Base-by-base conservation (phyloP, 495 filamentous ascomycete species). In the Penicillium parvum region DNA sequence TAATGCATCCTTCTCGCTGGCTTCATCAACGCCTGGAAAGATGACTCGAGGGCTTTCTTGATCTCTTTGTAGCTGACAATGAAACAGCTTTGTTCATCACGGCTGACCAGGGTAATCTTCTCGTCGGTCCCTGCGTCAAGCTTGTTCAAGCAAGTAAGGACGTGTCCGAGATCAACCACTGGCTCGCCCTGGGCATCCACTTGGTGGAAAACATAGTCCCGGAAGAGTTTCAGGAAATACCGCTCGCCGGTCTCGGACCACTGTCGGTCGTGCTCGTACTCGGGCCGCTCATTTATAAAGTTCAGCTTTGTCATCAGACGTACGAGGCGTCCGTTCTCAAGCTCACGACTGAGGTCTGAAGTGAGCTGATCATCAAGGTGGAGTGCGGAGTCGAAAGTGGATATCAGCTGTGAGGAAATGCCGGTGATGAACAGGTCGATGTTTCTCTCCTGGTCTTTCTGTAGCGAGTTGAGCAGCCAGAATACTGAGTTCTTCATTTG, bases 171-270 rank as follows among this genome's bases (percentile, higher is more conserved):
- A 55, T 94, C 83, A 3, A 92, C 66, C 5, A 86, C 82, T 0
- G 92, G 84, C 15, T 85, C 82, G 9, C 86, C 88, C 45, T 87
- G 75, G 18, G 79, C 75, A 53, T 96, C 88, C 17, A 96, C 88
- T 43, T 91, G 88, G 62, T 98, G 92, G 65, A 96, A 98, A 37
- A 96, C 85, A 46, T 94, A 96, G 63, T 98, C 94, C 30, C 92
- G 82, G 73, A 97, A 96, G 22, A 98, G 74, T 65, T 94, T 94
- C 40, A 97, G 66, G 52, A 82, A 83, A 57, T 94, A 95, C n/a
- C 90, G 78, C 48, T 95, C 86, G 2, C 89, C 90, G 15, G 79
- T 90, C 62, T 95, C 90, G 10, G 86, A 84, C 90, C 90, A 97
- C 36, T 79, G 76, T 12, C 69, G 69, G 37, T 86, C 79, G 18